Evolutionary conservation across 257 asterid genomes (phyloP).

Genomic region (Solanum rostratum): DNA sequence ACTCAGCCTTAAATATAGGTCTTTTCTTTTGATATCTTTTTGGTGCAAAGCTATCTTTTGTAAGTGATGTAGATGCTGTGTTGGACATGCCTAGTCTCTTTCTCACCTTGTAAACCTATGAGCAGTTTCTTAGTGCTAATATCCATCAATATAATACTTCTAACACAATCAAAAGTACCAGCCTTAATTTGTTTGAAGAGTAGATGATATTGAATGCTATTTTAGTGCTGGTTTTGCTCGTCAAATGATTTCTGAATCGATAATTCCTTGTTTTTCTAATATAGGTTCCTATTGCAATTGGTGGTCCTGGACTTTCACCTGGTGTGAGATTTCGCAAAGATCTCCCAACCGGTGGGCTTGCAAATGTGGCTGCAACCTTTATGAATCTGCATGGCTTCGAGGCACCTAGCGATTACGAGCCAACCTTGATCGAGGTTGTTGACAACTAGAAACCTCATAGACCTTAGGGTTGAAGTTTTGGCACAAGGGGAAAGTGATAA

Average conservation of each 20-base stretch:
- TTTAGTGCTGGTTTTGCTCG: not conserved
- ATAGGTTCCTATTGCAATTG: constrained; percentile 93
- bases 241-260: not conserved
- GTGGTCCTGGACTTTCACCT: constrained; percentile 79
- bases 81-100: not conserved
- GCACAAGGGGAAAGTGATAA: not conserved
- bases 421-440: constrained; percentile 78
- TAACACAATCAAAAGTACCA: not conserved
- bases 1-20: not conserved
- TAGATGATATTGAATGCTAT: not conserved
- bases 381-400: constrained; percentile 81
- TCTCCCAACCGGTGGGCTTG: constrained; percentile 74
- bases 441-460: constrained; percentile 30
- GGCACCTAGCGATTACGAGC: constrained; percentile 85
- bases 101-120: not conserved
- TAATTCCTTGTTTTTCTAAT: not conserved
- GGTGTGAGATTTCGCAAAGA: constrained; percentile 78
- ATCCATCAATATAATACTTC: not conserved
- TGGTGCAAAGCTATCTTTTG: not conserved
- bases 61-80: not conserved
- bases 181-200: not conserved
- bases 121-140: not conserved
- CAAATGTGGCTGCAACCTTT: constrained; percentile 91
- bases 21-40: not conserved
- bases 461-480: constrained; percentile 1